These are phyloP conservation scores for Salpingoeca rosetta DNA, from an alignment of 78 protist species.

Conservation along the genomic window DNA sequence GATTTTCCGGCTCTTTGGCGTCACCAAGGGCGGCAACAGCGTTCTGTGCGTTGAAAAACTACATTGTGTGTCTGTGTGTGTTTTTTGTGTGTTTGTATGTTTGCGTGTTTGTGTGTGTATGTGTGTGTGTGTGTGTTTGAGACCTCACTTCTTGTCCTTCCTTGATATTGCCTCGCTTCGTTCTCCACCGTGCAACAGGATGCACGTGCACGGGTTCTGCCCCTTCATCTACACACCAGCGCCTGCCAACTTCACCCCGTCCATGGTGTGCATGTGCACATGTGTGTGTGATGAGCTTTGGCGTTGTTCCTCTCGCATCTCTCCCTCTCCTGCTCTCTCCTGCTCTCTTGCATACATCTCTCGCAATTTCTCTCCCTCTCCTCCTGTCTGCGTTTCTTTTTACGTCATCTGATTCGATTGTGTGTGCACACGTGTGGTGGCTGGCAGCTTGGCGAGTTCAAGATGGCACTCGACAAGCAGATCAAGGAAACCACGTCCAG, in stretches of 20 bases:
- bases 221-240: constrained; percentile 91
- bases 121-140: too few relatives aligned
- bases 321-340: not conserved
- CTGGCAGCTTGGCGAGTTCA: not conserved
- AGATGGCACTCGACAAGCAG: not conserved
- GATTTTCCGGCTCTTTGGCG: constrained; percentile 87
- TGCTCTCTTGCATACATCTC: not conserved
- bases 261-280: not conserved
- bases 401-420: not conserved
- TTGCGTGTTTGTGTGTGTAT: too few relatives aligned
- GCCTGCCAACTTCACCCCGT: constrained; percentile 36
- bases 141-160: too few relatives aligned
- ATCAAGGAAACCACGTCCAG: not conserved
- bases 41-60: constrained; percentile 58
- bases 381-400: not conserved
- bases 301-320: too few relatives aligned
- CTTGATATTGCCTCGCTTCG: too few relatives aligned
- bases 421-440: too few relatives aligned
- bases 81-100: too few relatives aligned
- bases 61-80: too few relatives aligned
- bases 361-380: not conserved
- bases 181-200: too few relatives aligned
- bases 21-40: constrained; percentile 79
- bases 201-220: constrained; percentile 91
- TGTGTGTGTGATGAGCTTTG: not conserved